Base-by-base conservation (phyloP, 805 yeast species). In the Spathaspora passalidarum region DNA sequence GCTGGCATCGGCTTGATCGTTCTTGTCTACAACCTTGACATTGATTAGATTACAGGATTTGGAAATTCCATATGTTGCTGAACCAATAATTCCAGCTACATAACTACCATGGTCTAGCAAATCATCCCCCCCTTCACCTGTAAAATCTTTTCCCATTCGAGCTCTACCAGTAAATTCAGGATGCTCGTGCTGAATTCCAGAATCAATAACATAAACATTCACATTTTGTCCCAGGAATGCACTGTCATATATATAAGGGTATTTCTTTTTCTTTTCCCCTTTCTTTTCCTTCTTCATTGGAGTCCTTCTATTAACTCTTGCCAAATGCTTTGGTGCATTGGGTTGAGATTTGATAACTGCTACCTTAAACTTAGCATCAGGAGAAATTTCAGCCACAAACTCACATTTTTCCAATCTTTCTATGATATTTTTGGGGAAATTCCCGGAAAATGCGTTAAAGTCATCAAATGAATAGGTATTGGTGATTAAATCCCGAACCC, bases 181-280 rank as follows among this genome's bases (percentile, higher is more conserved):
- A 60, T 83, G 85, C 2, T 70, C 73, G 8, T 70, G 67, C 50
- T 64, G 66, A 11, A 86, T 79, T 2, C 99, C 98, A 1, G 96
- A 86, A 63, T 91, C 98, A 41, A 90, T 72, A 25, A 91, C 79
- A 60, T 91, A 91, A 0, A 83, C 95, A 48, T 78, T 77, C 1
- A 88, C 86, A 21, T 73, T 78, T 43, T 69, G 67, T 0, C 96
- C 96, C 39, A 62, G 61, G 20, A 61, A 62, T 0, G 65, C 61
- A 0, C 59, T 58, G 39, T 80, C 78, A 55, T 76, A 86, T 48
- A 68, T 66, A 56, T 79, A 86, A 11, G 72, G 60, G 16, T 67
- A 65, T 26, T 47, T 21, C 40, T 46, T 23, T 13, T 46, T n/a
- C n/a, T n/a, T n/a, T n/a, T n/a, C n/a, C n/a, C n/a, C n/a, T n/a